phyloP scores from a whole-genome alignment of 345 rosid species.

The Dimocarpus longan region DNA sequence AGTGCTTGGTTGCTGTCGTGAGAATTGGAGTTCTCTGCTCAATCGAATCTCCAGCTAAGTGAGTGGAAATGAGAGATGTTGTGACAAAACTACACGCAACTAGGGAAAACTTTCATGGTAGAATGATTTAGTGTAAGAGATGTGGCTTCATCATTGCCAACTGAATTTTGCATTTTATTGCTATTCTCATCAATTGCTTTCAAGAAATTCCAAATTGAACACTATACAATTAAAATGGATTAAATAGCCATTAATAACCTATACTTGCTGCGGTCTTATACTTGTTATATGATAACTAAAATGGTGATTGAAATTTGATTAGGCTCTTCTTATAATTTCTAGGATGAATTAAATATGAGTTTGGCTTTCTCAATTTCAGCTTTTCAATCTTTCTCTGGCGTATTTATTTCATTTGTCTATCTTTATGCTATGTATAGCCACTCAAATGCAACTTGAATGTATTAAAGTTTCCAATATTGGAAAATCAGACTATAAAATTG shows the following conservation, averaged over 20 bases:
- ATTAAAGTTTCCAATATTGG: too few species aligned
- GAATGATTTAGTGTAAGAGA: neutral
- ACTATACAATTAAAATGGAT: neutral
- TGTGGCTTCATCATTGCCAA: neutral
- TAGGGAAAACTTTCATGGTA: neutral
- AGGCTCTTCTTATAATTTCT: too few species aligned
- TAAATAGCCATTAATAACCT: neutral
- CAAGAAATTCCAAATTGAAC: neutral
- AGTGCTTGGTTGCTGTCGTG: neutral
- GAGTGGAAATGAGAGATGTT: neutral
- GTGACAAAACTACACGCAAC: neutral
- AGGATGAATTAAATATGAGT: too few species aligned
- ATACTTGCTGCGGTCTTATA: neutral
- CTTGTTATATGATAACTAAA: neutral
- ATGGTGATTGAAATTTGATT: too few species aligned
- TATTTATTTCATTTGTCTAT: too few species aligned
- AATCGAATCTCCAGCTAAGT: neutral
- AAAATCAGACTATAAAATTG: too few species aligned
- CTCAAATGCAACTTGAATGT: too few species aligned
- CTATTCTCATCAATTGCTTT: too few species aligned
- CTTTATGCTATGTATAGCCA: too few species aligned
- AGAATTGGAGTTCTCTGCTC: constrained; percentile 11
- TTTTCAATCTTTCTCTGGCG: too few species aligned
- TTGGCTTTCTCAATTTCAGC: too few species aligned
- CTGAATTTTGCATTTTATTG: too few species aligned